Percentiles rank a stretch among this genome's conserved stretches.
Evolutionary conservation across 352 stramenopile species (phyloP).

Genomic region (Phytophthora boehmeriae): DNA sequence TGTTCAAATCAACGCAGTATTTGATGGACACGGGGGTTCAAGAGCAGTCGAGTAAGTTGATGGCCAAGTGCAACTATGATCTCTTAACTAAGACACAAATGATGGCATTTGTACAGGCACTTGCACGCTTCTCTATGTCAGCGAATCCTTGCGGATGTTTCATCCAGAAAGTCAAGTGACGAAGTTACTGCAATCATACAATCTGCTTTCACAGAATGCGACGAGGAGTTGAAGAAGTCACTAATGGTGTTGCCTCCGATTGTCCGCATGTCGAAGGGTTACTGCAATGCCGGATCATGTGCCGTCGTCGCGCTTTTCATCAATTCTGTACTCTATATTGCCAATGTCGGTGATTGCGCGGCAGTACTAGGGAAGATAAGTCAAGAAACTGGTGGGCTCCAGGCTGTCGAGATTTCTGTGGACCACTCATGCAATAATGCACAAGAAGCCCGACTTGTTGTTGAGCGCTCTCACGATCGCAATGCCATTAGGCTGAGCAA

Average conservation of each 20-base stretch:
- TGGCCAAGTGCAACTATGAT: neutral
- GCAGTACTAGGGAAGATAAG: constrained; percentile 82
- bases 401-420: constrained; percentile 47
- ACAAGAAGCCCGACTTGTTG: constrained; percentile 55
- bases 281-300: constrained; percentile 74
- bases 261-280: constrained; percentile 62
- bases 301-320: constrained; percentile 69
- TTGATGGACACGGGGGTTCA: constrained; percentile 72
- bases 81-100: constrained; percentile 4
- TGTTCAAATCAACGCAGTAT: constrained; percentile 59
- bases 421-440: constrained; percentile 70
- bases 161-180: constrained; percentile 32
- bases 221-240: constrained; percentile 63
- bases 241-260: constrained; percentile 47
- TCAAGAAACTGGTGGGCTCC: constrained; percentile 35
- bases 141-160: constrained; percentile 35
- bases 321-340: constrained; percentile 77
- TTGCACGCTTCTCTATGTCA: constrained; percentile 47
- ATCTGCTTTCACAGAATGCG: constrained; percentile 54
- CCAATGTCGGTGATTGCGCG: constrained; percentile 92
- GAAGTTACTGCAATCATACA: constrained; percentile 39
- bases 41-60: constrained; percentile 68
- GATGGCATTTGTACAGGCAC: constrained; percentile 25
- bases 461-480: constrained; percentile 70
- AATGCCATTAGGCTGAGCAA: constrained; percentile 91